Conservation (phyloP, 2,329 filamentous ascomycete species). For the Cytospora piceicola region DNA sequence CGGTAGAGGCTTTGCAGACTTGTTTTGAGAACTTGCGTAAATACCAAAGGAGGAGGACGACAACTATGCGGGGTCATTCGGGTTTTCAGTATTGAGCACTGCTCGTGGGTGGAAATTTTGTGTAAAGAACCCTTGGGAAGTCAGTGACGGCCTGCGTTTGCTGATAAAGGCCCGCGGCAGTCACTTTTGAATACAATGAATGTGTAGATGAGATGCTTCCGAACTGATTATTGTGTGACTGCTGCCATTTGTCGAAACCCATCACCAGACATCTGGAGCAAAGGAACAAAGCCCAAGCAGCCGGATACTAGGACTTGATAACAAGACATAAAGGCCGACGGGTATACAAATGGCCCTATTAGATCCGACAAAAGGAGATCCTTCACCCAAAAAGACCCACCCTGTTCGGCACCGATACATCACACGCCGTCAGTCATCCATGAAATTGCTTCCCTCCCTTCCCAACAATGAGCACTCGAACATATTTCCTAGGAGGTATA, state of each 20-base stretch:
- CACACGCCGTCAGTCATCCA: too few relatives aligned
- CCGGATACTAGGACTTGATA: not conserved
- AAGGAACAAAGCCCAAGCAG: not conserved
- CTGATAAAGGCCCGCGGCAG: not conserved
- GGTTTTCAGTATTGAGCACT: not conserved
- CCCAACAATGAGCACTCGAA: too few relatives aligned
- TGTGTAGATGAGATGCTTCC: too few relatives aligned
- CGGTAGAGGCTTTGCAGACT: too few relatives aligned
- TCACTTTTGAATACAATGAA: not conserved
- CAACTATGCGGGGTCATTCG: not conserved
- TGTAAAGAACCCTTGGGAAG: not conserved
- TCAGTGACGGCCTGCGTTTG: not conserved
- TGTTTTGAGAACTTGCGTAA: not conserved
- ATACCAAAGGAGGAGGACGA: not conserved
- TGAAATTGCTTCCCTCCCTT: too few relatives aligned
- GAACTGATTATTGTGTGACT: not conserved
- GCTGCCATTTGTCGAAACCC: conserved; percentile 4
- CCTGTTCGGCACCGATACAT: too few relatives aligned
- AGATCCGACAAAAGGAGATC: too few relatives aligned
- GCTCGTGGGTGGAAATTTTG: not conserved
- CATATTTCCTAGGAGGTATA: too few relatives aligned
- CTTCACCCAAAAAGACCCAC: too few relatives aligned
- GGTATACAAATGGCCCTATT: not conserved
- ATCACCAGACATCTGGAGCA: not conserved
- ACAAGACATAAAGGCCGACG: not conserved